A percentile compares a stretch with the other conserved stretches of the same genome.
Conservation (phyloP, 1,139 yeast species). For the Magnusiomyces tetraspermus region DNA sequence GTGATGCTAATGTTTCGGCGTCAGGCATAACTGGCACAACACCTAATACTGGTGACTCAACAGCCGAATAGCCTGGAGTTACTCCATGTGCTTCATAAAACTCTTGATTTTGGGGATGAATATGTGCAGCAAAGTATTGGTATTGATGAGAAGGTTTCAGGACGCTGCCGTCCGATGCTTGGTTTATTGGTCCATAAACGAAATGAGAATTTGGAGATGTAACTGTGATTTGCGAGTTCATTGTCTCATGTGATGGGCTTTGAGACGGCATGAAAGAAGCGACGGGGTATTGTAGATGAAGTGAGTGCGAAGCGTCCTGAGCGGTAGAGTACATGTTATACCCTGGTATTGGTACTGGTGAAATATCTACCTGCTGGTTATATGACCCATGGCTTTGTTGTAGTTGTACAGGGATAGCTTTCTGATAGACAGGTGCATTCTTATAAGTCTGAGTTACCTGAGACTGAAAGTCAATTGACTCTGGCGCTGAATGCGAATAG, state of each 20-base stretch:
- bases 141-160: not conserved
- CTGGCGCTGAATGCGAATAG: not conserved
- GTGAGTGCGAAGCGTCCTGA: no score
- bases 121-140: not conserved
- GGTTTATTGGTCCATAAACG: not conserved
- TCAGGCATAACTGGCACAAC: not conserved
- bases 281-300: no score
- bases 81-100: not conserved
- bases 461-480: not conserved
- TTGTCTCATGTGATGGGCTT: not conserved
- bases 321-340: no score
- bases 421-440: not conserved
- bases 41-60: not conserved
- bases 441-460: not conserved
- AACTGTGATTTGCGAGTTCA: not conserved
- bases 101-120: not conserved
- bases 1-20: not conserved
- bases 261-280: not conserved
- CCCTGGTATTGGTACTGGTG: no score
- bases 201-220: not conserved
- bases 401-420: not conserved
- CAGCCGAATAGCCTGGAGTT: not conserved
- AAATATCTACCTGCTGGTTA: not conserved
- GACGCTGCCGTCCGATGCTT: not conserved
- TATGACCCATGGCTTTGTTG: not conserved